A percentile compares a stretch with the other conserved stretches of the same genome.
These are phyloP conservation scores for Fraxinus xanthoxyloides DNA, from an alignment of 305 asterid genomes.

Conservation along the genomic window DNA sequence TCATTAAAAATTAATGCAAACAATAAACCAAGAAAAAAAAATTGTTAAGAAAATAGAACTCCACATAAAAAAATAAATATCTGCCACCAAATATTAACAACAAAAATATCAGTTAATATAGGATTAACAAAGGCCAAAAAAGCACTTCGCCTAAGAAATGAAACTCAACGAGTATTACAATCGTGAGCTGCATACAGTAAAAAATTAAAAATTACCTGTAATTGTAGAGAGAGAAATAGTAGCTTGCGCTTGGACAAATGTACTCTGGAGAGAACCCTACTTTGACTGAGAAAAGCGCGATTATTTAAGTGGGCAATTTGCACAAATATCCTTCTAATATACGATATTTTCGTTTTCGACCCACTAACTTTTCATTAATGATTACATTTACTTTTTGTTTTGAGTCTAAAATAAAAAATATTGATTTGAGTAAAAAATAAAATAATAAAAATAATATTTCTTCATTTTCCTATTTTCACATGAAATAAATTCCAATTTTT, in stretches of 20 bases:
- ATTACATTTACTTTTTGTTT: neutral
- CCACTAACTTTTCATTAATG: neutral
- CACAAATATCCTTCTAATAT: conserved; percentile 3
- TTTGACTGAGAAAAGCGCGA: conserved; percentile 61
- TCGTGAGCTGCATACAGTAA: neutral
- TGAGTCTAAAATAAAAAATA: neutral
- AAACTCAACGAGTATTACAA: conserved; percentile 1
- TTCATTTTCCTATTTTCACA: neutral
- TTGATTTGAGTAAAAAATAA: neutral
- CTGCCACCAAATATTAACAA: neutral
- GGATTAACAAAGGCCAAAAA: neutral
- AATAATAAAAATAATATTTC: neutral
- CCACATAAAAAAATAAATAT: neutral
- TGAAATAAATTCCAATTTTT: neutral
- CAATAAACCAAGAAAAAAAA: neutral
- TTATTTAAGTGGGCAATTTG: conserved; percentile 32
- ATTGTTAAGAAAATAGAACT: neutral
- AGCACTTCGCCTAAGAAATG: conserved; percentile 15
- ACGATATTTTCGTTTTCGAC: neutral
- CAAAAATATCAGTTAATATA: neutral
- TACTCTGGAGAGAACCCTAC: conserved; percentile 59
- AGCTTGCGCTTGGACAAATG: conserved; percentile 27
- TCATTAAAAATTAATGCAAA: neutral
- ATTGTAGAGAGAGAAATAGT: conserved; percentile 18
- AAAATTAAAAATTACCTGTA: neutral